These are phyloP conservation scores for Melastoma malabathricum DNA, from an alignment of 345 rosid genomes.

Conservation along the genomic window DNA sequence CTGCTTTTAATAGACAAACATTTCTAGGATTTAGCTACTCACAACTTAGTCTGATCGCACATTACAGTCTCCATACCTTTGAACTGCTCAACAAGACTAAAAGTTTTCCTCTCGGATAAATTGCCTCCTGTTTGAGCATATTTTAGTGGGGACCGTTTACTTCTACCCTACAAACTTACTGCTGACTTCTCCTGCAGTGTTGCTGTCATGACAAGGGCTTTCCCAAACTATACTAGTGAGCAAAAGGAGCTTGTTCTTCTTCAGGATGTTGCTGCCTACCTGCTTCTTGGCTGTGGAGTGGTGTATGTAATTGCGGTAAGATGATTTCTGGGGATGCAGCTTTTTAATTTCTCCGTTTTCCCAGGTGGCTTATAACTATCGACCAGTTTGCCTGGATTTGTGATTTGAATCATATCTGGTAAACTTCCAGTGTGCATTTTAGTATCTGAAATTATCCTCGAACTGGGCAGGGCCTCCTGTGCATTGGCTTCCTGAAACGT, in stretches of 20 bases:
- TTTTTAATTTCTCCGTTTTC: not conserved
- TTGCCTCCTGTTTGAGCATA: no score
- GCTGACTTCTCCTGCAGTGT: conserved; percentile 34
- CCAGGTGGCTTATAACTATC: no score
- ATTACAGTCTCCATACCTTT: no score
- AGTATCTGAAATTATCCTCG: not conserved
- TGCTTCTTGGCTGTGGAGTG: conserved; percentile 82
- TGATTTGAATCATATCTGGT: no score
- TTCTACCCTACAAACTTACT: not conserved
- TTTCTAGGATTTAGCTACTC: no score
- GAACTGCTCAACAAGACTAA: no score
- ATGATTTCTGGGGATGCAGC: not conserved
- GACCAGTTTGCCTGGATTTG: no score
- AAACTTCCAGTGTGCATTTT: not conserved
- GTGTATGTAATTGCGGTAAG: conserved; percentile 65
- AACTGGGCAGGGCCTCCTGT: conserved; percentile 52
- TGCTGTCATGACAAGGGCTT: conserved; percentile 97
- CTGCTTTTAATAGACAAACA: no score
- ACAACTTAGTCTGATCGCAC: no score
- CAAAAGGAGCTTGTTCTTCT: conserved; percentile 49
- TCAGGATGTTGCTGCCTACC: conserved; percentile 68
- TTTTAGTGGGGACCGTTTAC: no score
- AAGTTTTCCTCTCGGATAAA: no score
- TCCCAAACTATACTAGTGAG: conserved; percentile 42
- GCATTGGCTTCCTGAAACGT: conserved; percentile 83